Conservation (phyloP, 176 grass and related monocot genomes). For the Aegilops speltoides region DNA sequence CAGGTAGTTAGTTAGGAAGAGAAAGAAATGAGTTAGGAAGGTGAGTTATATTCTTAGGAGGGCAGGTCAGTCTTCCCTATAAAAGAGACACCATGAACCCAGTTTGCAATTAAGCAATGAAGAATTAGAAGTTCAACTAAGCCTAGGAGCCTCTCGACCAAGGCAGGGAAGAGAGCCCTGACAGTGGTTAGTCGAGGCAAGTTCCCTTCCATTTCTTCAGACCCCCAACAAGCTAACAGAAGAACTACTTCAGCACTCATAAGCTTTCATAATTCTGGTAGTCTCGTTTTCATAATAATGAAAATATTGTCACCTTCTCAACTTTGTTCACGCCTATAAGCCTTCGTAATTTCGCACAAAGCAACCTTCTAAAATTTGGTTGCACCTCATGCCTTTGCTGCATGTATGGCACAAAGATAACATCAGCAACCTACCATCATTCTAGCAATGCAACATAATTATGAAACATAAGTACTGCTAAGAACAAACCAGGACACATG, state of each 20-base stretch:
- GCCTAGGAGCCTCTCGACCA: neutral
- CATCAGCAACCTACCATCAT: constrained; percentile 20
- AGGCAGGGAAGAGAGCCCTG: neutral
- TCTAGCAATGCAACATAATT: constrained; percentile 11
- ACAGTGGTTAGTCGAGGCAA: neutral
- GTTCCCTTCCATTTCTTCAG: neutral
- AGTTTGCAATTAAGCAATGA: neutral
- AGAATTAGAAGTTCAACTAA: constrained; percentile 3
- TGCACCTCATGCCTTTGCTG: constrained; percentile 84
- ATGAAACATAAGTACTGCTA: constrained; percentile 12
- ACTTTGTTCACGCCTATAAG: constrained; percentile 80
- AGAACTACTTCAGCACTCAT: neutral
- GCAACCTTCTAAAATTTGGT: constrained; percentile 71
- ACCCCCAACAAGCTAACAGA: neutral
- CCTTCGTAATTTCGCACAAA: constrained; percentile 71
- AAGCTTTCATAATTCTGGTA: too few relatives aligned
- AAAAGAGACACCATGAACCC: neutral
- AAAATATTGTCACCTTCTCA: constrained; percentile 64
- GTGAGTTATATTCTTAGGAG: neutral
- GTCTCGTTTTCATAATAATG: neutral
- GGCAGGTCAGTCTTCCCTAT: neutral
- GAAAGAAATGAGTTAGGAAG: neutral
- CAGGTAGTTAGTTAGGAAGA: neutral
- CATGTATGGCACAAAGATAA: constrained; percentile 40
- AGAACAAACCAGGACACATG: constrained; percentile 1